phyloP scores from a whole-genome alignment of 768 basidiomycete species.

The Tricholoma saponaceum region DNA sequence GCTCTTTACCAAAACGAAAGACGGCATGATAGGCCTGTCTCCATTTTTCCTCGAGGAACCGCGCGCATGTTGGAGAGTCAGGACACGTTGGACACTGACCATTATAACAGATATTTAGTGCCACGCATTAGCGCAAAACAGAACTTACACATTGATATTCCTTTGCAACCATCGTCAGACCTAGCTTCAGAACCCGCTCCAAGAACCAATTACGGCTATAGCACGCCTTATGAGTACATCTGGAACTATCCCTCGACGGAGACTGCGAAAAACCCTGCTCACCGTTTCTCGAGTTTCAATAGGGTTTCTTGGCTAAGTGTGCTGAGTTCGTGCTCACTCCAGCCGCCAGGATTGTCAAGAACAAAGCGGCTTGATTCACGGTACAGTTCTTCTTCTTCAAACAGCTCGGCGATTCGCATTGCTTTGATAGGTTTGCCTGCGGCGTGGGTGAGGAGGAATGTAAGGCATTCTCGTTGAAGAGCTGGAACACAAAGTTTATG shows the following conservation, averaged over 20 bases:
- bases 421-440: conserved; percentile 92
- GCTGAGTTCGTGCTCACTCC: conserved; percentile 74
- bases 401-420: conserved; percentile 86
- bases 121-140: background rate
- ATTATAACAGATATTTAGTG: background rate
- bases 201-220: conserved; percentile 89
- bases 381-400: conserved; percentile 87
- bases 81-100: conserved; percentile 79
- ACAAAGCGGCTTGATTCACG: conserved; percentile 90
- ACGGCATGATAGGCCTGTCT: conserved; percentile 82
- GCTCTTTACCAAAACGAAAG: conserved; percentile 70
- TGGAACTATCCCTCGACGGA: background rate
- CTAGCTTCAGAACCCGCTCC: conserved; percentile 89
- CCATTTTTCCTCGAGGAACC: conserved; percentile 91
- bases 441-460: conserved; percentile 88
- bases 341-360: conserved; percentile 87
- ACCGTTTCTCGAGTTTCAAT: conserved; percentile 87
- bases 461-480: conserved; percentile 77
- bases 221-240: background rate
- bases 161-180: conserved; percentile 81
- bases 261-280: conserved; percentile 14
- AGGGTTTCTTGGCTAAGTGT: conserved; percentile 81
- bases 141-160: conserved; percentile 87
- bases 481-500: conserved; percentile 84
- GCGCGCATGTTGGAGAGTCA: conserved; percentile 74